Evolutionary conservation across 305 asterid species (phyloP), one percentile per base, ranked within the genome.

Genomic region (Withania somnifera): DNA sequence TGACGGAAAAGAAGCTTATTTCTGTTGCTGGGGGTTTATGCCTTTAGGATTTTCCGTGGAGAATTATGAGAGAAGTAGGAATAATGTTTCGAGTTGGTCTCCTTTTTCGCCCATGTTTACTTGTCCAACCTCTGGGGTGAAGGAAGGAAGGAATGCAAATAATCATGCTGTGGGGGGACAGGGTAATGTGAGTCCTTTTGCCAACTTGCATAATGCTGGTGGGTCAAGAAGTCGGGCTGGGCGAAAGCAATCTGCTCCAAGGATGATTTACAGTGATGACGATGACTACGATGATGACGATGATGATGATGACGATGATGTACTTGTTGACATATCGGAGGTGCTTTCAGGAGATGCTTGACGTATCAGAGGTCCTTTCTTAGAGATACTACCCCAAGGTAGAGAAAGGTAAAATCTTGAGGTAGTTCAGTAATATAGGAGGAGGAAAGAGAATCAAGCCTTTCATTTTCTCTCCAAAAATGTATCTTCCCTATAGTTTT

Each of bases 21-120:
- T 91, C 61, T 93, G 92, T 84, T 95, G 93, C 84, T 95, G 98
- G 98, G 97, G 97, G 13, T 85, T 86, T 85, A 77, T 91, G 63
- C 98, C 97, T 1, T 40, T 95, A 58, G 98, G 97, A 11, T 86
- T 89, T 67, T 91, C 96, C 0, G 82, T 82, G 85, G 89, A 82
- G 58, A 42, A 82, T 56, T 88, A 89, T 90, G 85, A 88, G 89
- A 95, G 87, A 84, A 83, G 85, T 53, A 83, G 82, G 63, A 86
- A 81, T 13, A 80, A 73, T 82, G 84, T 83, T 82, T 79, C 92
- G 1, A 54, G 83, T 54, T 95, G 98, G 98, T 87, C 97, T 11
- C 98, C 97, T 0, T 95, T 95, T 90, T 92, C 98, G 0, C 94
- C 98, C 14, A 91, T 93, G 97, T 93, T 88, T 87, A 86, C 86